Base-by-base conservation (phyloP, 176 grass and related monocot genomes). In the Guadua angustifolia region DNA sequence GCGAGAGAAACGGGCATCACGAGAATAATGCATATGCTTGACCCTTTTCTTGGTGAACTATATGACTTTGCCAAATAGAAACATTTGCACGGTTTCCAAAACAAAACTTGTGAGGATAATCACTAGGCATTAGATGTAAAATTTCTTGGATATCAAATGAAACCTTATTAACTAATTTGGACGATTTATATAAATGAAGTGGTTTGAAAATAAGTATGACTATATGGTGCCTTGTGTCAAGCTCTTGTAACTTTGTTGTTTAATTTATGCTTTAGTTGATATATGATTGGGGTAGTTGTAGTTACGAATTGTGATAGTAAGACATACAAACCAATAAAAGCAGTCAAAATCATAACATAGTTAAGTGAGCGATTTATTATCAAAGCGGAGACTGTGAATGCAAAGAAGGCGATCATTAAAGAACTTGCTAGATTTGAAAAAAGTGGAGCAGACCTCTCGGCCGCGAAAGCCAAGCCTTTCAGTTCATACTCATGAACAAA, bases 21-120 rank as follows among this genome's bases (percentile, higher is more conserved):
- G n/a, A 90, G 85, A 95, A 95, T 50, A 98, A 84, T 61, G 88
- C 85, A 86, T 95, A 98, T 71, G 93, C 91, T 88, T 98, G 93
- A 56, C 74, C 87, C 91, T 95, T 92, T 98, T 98, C 47, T 91
- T 83, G 68, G 89, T 83, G 93, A 94, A 92, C 96, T 95, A 73
- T 98, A 98, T 71, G 93, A 98, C 80, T 94, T 95, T 12, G 93
- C 96, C 85, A 98, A 89, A 89, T 89, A 98, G 74, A 98, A 98
- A 86, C 95, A 98, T 83, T 93, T 98, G 66, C 67, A 87, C 16
- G 56, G 83, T 83, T 44, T 62, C 64, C 69, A 89, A 80, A 75
- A 79, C n/a, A 76, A 75, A 82, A 79, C 49, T 57, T 69, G 15
- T 55, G 22, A 77, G 18, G 38, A 80, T 61, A 89, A 43, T 45